Evolutionary conservation across 73 alveolate species (phyloP).

Genomic region (Tetrahymena malaccensis): DNA sequence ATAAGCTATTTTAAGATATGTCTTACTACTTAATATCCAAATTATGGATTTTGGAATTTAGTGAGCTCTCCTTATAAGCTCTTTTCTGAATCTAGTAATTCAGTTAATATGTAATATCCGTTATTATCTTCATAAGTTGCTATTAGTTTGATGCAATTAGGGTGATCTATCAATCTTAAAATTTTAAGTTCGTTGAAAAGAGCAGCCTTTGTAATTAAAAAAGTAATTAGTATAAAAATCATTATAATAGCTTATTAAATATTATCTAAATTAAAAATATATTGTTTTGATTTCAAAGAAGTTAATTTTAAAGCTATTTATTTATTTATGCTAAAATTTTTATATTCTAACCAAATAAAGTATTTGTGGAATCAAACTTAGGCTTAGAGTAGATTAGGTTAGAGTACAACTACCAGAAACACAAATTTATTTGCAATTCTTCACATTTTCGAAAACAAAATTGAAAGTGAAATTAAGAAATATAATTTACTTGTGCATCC

Average conservation of each 20-base stretch:
- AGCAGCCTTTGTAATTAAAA: background rate
- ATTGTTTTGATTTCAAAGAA: too few species aligned
- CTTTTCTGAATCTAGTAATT: background rate
- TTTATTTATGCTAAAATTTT: background rate
- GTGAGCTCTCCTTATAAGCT: background rate
- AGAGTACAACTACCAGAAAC: background rate
- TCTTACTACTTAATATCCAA: background rate
- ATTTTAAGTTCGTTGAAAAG: background rate
- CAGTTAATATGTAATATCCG: background rate
- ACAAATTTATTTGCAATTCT: too few species aligned
- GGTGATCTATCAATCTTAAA: background rate
- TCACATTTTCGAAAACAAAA: too few species aligned
- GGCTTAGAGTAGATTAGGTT: background rate
- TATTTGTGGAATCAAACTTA: too few species aligned
- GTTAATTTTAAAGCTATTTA: too few species aligned
- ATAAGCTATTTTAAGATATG: background rate
- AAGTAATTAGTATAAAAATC: background rate
- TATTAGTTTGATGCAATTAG: background rate
- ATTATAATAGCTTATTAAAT: too few species aligned
- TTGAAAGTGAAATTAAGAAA: background rate
- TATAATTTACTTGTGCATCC: background rate
- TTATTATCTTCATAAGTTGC: background rate
- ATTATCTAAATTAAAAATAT: too few species aligned
- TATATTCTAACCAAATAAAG: background rate
- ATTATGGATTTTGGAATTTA: background rate